These are phyloP conservation scores for Rhododendron ovatum DNA, from an alignment of 148 eudicot species.

Conservation along the genomic window DNA sequence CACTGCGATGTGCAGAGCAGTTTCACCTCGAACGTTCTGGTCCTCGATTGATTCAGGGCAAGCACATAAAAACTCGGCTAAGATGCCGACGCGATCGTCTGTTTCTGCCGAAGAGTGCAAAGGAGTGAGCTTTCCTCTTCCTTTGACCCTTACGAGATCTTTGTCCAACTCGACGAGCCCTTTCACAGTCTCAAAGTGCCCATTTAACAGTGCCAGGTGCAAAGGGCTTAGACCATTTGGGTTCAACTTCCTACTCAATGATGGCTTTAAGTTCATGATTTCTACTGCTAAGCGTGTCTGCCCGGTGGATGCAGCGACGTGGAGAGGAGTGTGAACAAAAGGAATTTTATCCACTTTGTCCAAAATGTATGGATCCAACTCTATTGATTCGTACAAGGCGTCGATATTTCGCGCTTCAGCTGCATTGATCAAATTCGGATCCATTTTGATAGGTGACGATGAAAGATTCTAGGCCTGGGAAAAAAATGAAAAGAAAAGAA, in stretches of 20 bases:
- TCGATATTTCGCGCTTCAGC: no score
- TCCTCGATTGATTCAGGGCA: neutral
- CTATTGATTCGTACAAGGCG: no score
- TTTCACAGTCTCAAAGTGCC: neutral
- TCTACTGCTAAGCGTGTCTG: neutral
- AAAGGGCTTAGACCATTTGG: neutral
- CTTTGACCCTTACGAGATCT: neutral
- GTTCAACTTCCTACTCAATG: neutral
- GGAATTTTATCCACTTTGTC: no score
- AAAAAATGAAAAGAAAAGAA: no score
- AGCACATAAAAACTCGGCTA: neutral
- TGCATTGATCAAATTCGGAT: no score
- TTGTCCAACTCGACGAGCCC: neutral
- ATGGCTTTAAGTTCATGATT: neutral
- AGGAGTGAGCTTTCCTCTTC: neutral
- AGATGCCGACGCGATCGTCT: neutral
- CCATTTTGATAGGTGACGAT: no score
- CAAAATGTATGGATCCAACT: no score
- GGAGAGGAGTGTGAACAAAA: no score
- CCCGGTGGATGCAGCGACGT: neutral
- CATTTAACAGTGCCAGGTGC: neutral
- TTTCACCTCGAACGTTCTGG: neutral
- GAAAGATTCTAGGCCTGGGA: no score
- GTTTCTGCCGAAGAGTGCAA: neutral
- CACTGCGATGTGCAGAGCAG: neutral